These are phyloP conservation scores for Populus alba DNA, from an alignment of 345 rosid genomes.

Conservation along the genomic window DNA sequence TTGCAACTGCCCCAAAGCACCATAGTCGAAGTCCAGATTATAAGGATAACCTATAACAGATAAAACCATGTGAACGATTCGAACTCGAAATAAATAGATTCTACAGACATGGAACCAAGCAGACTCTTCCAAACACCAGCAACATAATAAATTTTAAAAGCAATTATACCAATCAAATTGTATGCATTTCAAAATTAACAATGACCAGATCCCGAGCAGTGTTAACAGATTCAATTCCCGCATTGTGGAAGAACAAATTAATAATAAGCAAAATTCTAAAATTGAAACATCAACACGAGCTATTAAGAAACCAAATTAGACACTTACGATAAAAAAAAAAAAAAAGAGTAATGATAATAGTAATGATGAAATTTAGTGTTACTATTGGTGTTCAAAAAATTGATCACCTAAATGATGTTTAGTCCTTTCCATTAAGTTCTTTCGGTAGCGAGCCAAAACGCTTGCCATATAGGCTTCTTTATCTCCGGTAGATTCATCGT, in stretches of 20 bases:
- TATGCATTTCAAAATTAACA: too few species aligned
- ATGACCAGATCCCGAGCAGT: background rate
- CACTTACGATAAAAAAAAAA: background rate
- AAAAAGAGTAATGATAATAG: background rate
- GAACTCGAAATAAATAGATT: background rate
- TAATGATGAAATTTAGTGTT: background rate
- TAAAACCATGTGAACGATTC: background rate
- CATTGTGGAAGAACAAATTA: background rate
- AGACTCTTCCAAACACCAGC: background rate
- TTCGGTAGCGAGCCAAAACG: constrained; percentile 79
- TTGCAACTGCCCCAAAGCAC: constrained; percentile 87
- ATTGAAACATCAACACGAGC: background rate
- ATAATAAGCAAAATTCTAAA: background rate
- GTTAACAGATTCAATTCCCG: background rate
- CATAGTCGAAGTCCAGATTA: constrained; percentile 93
- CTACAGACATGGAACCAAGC: background rate
- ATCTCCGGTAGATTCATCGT: constrained; percentile 89
- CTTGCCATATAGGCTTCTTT: constrained; percentile 95
- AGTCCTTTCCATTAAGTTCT: constrained; percentile 72
- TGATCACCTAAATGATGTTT: constrained; percentile 69
- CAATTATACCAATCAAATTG: background rate
- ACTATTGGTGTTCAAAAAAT: background rate
- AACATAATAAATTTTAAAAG: background rate
- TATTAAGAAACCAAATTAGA: background rate
- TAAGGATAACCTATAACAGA: constrained; percentile 79